Base-by-base conservation (phyloP, 306 rosid species). In the Begonia masoniana region DNA sequence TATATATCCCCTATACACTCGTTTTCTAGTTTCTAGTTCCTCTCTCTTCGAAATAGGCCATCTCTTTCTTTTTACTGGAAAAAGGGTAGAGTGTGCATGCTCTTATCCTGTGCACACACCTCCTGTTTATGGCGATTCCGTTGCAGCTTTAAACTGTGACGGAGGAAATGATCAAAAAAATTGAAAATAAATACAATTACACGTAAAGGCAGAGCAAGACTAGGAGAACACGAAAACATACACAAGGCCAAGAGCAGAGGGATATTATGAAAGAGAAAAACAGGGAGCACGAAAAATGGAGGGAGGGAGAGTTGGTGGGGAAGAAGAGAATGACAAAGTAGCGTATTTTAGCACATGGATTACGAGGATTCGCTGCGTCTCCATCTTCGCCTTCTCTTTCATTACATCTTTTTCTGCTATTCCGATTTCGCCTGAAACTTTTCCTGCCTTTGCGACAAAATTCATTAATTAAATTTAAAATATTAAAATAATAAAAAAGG, bases 121-220 rank as follows among this genome's bases (percentile, higher is more conserved):
- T 73, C 55, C 72, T 57, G 78, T 51, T 59, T 57, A 49, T 54
- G 59, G 64, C 61, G 77, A 77, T 77, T 63, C 57, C 70, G 62
- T 75, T 54, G 87, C 94, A 92, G 92, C 96, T 83, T 83, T 91
- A 71, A 79, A 73, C 77, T 72, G 73, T 72, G 9, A 46, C 15
- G 61, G 52, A 39, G 24, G 21, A 41, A 17, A 14, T 41, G 15
- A 10, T 11, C 14, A 53, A 15, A 23, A 19, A 26, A 26, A 4
- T 6, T 26, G 9, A 31, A 31, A 63, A 43, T 17, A 58, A n/a
- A 19, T 26, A 52, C 17, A 58, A 68, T 65, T 19, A 68, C 64
- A 53, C 50, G 51, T 60, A 31, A 6, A 61, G 62, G 71, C 73
- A 71, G 70, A 70, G 71, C 57, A 64, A 65, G 39, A 56, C 73